These are phyloP conservation scores for Colletotrichum destructivum DNA, from an alignment of 2,329 filamentous ascomycete species.

Conservation along the genomic window DNA sequence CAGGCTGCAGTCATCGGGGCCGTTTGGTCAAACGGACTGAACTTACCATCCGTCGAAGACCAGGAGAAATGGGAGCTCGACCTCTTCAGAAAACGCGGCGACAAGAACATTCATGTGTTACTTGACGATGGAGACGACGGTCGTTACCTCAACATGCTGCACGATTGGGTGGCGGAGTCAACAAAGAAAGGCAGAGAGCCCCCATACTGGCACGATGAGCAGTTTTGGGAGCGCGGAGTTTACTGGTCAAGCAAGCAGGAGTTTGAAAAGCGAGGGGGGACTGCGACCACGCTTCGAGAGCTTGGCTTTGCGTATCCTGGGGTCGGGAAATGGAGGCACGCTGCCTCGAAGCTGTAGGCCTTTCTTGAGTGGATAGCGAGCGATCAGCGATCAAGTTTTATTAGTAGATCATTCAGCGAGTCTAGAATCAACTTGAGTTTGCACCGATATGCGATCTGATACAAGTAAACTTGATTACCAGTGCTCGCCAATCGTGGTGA, in stretches of 20 bases:
- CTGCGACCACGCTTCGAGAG: constrained; percentile 72
- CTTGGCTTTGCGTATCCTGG: constrained; percentile 43
- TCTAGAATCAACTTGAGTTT: background rate
- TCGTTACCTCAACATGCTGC: constrained; percentile 78
- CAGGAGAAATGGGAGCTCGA: constrained; percentile 80
- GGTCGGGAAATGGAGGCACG: constrained; percentile 28
- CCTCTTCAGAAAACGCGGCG: constrained; percentile 65
- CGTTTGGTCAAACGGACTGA: constrained; percentile 80
- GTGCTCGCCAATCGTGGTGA: constrained; percentile 8
- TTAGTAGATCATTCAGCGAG: background rate
- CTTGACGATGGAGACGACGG: constrained; percentile 73
- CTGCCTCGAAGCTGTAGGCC: constrained; percentile 18
- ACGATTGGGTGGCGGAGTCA: constrained; percentile 72
- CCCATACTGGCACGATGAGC: constrained; percentile 78
- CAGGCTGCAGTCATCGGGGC: constrained; percentile 85
- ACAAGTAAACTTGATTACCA: background rate
- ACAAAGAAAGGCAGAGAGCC: constrained; percentile 75
- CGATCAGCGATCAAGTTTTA: background rate
- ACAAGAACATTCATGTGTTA: constrained; percentile 60
- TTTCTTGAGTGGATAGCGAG: background rate
- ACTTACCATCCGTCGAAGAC: constrained; percentile 72
- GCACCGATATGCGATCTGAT: background rate
- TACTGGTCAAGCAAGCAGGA: constrained; percentile 79
- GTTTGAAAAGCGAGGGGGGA: constrained; percentile 77
- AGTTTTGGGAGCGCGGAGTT: constrained; percentile 80